phyloP scores from a whole-genome alignment of 2,329 filamentous ascomycete genomes.

The Monosporascus sp. region DNA sequence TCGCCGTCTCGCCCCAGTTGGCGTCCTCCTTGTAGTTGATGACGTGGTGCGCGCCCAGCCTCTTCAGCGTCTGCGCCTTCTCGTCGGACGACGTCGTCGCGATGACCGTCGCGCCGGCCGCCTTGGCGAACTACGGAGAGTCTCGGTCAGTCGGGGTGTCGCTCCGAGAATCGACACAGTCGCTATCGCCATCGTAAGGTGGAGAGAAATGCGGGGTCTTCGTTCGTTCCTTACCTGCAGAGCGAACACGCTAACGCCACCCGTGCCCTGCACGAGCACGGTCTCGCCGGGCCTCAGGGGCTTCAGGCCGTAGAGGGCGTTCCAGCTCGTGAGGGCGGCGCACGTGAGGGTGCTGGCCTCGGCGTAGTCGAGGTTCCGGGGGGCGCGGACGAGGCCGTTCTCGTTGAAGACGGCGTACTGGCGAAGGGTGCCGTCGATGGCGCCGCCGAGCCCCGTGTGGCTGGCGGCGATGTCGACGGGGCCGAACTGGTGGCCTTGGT shows the following conservation, averaged over 20 bases:
- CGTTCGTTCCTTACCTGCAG: conserved; percentile 36
- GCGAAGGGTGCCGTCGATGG: conserved; percentile 62
- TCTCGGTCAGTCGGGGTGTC: background rate
- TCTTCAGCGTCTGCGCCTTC: conserved; percentile 39
- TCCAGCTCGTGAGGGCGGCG: conserved; percentile 62
- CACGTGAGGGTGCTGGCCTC: conserved; percentile 57
- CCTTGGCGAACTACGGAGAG: conserved; percentile 39
- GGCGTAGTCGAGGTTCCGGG: conserved; percentile 46
- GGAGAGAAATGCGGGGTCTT: background rate
- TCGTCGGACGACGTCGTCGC: conserved; percentile 42
- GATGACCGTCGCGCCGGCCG: conserved; percentile 43
- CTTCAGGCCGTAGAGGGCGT: conserved; percentile 55
- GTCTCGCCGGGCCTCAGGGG: conserved; percentile 48
- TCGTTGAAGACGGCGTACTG: conserved; percentile 65
- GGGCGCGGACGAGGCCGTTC: conserved; percentile 60
- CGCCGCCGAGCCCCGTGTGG: conserved; percentile 61
- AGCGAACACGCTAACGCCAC: conserved; percentile 63
- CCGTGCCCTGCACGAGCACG: conserved; percentile 67
- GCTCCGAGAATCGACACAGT: background rate
- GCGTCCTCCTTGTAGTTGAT: conserved; percentile 44
- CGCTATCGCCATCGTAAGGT: no score
- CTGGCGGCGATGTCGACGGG: conserved; percentile 29
- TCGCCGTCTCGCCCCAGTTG: conserved; percentile 42
- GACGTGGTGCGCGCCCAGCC: conserved; percentile 45
- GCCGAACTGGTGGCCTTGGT: conserved; percentile 47